Evolutionary conservation across 768 basidiomycete species (phyloP).

Genomic region (Podaxis sp.): DNA sequence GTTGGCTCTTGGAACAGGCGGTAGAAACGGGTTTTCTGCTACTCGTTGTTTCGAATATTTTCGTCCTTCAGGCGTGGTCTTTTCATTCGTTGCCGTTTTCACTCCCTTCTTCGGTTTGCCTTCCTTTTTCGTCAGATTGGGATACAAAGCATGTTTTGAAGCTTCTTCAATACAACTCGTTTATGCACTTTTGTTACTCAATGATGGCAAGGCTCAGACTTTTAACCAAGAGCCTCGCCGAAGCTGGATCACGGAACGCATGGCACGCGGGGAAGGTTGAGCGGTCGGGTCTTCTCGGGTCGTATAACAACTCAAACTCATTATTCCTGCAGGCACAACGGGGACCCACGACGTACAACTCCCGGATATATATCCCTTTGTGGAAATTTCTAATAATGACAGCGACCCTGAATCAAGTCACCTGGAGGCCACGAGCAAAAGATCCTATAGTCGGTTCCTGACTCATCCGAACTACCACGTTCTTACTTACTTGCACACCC

Average conservation of each 20-base stretch:
- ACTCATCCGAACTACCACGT: conserved; percentile 9
- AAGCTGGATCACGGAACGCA: neutral
- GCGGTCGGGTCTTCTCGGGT: neutral
- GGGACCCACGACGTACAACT: conserved; percentile 2
- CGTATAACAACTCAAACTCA: neutral
- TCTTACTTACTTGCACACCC: neutral
- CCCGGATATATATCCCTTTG: neutral
- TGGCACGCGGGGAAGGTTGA: neutral
- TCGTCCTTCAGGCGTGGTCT: neutral
- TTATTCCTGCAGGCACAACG: neutral
- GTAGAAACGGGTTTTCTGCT: neutral
- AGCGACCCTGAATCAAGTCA: conserved; percentile 3
- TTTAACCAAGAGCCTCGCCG: neutral
- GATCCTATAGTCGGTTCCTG: neutral
- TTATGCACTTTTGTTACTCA: neutral
- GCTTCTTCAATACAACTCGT: neutral
- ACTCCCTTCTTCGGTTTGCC: neutral
- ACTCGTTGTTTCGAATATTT: neutral
- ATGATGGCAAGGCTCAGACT: neutral
- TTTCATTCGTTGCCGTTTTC: neutral
- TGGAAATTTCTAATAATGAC: neutral
- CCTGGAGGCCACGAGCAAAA: neutral
- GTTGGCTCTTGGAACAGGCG: neutral
- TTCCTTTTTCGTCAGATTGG: neutral
- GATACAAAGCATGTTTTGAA: neutral